Evolutionary conservation across 176 grass and related monocot genomes (phyloP).

Genomic region (Elymus sibiricus): DNA sequence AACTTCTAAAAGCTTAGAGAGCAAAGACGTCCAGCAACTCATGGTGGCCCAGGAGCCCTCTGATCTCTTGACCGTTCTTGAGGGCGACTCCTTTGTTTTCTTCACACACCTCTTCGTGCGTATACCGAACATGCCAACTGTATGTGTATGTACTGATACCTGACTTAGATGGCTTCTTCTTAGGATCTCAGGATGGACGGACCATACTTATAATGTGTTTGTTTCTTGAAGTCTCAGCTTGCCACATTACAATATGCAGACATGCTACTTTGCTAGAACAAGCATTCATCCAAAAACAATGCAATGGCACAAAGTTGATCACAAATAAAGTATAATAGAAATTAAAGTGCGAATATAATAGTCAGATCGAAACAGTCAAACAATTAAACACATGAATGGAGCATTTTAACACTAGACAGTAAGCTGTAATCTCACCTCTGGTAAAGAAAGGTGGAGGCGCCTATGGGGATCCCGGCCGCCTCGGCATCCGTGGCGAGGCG

Average conservation of each 20-base stretch:
- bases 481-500: conserved; percentile 39
- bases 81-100: too few species aligned
- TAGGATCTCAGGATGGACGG: too few species aligned
- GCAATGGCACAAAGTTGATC: not conserved
- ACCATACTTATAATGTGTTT: not conserved
- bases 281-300: not conserved
- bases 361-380: not conserved
- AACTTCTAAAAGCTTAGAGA: too few species aligned
- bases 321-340: not conserved
- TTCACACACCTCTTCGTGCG: too few species aligned
- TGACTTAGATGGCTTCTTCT: too few species aligned
- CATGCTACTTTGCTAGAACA: not conserved
- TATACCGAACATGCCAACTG: too few species aligned
- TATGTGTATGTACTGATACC: too few species aligned
- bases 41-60: too few species aligned
- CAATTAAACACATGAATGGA: not conserved
- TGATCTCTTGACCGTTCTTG: too few species aligned
- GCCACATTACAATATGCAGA: not conserved
- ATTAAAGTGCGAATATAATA: not conserved
- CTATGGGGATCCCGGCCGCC: conserved; percentile 28
- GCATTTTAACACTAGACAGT: not conserved
- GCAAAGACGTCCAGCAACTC: too few species aligned
- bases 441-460: conserved; percentile 34
- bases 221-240: not conserved
- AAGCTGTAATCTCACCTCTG: conserved; percentile 37